Percentiles rank a stretch among this genome's conserved stretches.
Evolutionary conservation across 225 moss, liverwort and hornwort species (phyloP).

Genomic region (Antitrichia curtipendula): DNA sequence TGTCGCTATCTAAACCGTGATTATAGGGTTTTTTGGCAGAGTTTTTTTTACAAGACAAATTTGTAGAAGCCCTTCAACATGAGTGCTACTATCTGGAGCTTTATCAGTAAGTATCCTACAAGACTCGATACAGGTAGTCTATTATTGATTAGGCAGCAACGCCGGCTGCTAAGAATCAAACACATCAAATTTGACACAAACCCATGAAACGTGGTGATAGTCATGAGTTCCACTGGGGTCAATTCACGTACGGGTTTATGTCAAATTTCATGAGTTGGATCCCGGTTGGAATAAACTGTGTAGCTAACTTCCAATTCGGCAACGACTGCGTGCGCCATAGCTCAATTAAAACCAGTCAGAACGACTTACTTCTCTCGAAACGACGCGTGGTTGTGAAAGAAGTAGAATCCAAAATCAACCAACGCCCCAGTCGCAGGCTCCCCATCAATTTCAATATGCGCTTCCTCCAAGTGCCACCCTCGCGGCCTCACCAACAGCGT

Average conservation of each 20-base stretch:
- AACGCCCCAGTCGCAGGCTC: conserved; percentile 59
- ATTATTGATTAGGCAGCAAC: not conserved
- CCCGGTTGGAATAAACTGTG: not conserved
- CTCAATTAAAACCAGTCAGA: not conserved
- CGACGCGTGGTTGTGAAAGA: conserved; percentile 54
- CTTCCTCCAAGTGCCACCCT: conserved; percentile 71
- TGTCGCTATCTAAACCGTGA: not conserved
- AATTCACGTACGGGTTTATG: not conserved
- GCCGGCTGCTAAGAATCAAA: not conserved
- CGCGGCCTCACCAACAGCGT: conserved; percentile 62
- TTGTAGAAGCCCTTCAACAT: not conserved
- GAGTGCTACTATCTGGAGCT: not conserved
- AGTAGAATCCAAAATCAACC: conserved; percentile 72
- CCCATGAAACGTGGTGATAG: not conserved
- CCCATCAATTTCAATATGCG: conserved; percentile 72
- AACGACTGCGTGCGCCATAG: not conserved
- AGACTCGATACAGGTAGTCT: too few relatives aligned
- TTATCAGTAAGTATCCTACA: not conserved
- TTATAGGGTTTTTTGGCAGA: too few relatives aligned
- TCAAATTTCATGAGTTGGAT: not conserved
- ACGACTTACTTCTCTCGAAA: conserved; percentile 42
- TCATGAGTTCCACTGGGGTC: not conserved
- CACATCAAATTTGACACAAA: not conserved
- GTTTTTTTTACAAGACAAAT: not conserved
- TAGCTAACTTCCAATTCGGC: not conserved